A percentile compares a stretch with the other conserved stretches of the same genome.
Conservation (phyloP, 106 monocot species). For the Dendrobium nobile region DNA sequence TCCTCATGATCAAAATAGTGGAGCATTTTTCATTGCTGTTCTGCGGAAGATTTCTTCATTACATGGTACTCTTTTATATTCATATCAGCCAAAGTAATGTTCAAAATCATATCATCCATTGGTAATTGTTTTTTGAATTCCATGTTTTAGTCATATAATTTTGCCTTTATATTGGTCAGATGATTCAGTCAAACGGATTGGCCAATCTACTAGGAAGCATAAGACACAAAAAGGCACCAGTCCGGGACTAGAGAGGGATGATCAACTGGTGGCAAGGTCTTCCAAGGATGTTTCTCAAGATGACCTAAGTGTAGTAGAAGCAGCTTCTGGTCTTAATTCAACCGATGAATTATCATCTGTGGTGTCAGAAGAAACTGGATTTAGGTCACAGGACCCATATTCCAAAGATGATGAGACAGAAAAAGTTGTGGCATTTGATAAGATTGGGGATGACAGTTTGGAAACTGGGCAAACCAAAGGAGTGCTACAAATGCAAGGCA, state of each 20-base stretch:
- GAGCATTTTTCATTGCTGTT: slow-evolving; percentile 99
- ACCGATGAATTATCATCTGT: slow-evolving; percentile 5
- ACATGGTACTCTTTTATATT: slow-evolving; percentile 32
- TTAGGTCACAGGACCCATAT: neutral
- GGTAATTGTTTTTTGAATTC: neutral
- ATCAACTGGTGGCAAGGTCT: neutral
- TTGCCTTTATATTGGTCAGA: neutral
- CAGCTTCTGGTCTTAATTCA: slow-evolving; percentile 3
- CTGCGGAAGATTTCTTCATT: slow-evolving; percentile 62
- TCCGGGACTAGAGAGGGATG: slow-evolving; percentile 7
- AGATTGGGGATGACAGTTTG: slow-evolving; percentile 3
- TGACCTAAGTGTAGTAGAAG: slow-evolving; percentile 3
- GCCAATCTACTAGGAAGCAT: slow-evolving; percentile 12
- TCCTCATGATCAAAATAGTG: slow-evolving; percentile 96
- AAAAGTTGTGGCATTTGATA: slow-evolving; percentile 14
- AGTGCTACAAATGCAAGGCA: slow-evolving; percentile 46
- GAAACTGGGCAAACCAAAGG: slow-evolving; percentile 20
- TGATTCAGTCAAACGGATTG: slow-evolving; percentile 19
- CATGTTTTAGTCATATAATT: neutral
- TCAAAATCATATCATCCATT: neutral
- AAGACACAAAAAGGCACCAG: slow-evolving; percentile 3
- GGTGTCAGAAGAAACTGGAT: slow-evolving; percentile 4
- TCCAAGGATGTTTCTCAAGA: slow-evolving; percentile 20
- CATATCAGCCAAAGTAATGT: neutral
- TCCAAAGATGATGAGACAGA: slow-evolving; percentile 2